phyloP scores from a whole-genome alignment of 208 protist species.

The Histomonas meleagridis region DNA sequence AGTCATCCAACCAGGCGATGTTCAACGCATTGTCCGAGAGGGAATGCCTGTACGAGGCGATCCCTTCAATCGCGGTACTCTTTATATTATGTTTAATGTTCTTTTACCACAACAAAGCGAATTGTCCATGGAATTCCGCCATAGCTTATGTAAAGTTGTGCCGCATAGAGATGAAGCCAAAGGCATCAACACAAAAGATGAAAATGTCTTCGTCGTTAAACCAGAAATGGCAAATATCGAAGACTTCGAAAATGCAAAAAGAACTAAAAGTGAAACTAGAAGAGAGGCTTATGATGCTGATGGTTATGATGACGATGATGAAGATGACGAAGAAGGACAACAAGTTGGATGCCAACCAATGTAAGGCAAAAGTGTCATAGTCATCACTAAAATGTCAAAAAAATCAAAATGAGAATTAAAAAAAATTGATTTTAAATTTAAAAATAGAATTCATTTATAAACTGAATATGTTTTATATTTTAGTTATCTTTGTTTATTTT shows the following conservation, averaged over 20 bases:
- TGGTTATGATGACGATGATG: neutral
- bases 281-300: neutral
- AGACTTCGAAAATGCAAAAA: neutral
- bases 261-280: neutral
- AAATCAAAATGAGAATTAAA: no score
- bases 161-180: neutral
- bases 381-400: no score
- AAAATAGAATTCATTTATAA: no score
- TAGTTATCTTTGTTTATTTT: no score
- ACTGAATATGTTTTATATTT: no score
- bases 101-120: neutral
- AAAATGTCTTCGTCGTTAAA: neutral
- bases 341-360: constrained; percentile 30
- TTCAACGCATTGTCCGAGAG: neutral
- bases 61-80: neutral
- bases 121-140: neutral
- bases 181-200: neutral
- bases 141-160: neutral
- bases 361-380: no score
- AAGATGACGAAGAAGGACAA: neutral
- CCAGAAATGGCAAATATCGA: neutral
- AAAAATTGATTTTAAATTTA: no score
- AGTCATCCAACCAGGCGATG: neutral
- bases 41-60: neutral
- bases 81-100: constrained; percentile 8